These are phyloP conservation scores for Arctostaphylos glauca DNA, from an alignment of 148 eudicot genomes.

Conservation along the genomic window DNA sequence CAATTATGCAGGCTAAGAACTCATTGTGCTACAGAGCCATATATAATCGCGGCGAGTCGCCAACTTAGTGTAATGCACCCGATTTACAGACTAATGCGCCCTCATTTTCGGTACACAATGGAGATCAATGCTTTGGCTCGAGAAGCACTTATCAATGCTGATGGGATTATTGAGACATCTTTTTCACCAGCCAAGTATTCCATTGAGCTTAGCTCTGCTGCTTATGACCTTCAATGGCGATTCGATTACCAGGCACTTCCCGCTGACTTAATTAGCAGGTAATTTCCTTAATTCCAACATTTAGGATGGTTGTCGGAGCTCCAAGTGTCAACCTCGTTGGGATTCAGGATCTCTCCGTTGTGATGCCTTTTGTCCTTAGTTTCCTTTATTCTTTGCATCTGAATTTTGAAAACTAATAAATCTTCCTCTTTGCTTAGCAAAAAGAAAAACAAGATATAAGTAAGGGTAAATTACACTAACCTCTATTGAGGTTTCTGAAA, in stretches of 20 bases:
- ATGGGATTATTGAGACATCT: constrained; percentile 58
- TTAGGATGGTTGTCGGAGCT: too few species aligned
- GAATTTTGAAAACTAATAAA: too few species aligned
- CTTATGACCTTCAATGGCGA: constrained; percentile 66
- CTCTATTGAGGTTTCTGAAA: too few species aligned
- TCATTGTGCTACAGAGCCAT: constrained; percentile 71
- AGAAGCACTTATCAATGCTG: constrained; percentile 59
- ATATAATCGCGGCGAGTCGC: constrained; percentile 66
- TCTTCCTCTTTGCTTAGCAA: too few species aligned
- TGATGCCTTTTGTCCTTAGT: too few species aligned
- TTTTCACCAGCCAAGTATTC: constrained; percentile 61
- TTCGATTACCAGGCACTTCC: constrained; percentile 72
- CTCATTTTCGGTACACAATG: constrained; percentile 88
- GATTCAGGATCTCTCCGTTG: not conserved
- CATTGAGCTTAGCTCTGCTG: constrained; percentile 61
- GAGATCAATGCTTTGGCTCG: constrained; percentile 90
- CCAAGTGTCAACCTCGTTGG: too few species aligned
- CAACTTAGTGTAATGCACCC: constrained; percentile 87
- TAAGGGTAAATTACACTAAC: too few species aligned
- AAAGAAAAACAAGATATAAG: too few species aligned
- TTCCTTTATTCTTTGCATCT: too few species aligned
- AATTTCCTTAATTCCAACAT: not conserved
- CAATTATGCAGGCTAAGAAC: constrained; percentile 65
- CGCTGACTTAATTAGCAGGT: constrained; percentile 73
- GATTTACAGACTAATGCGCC: constrained; percentile 59